Evolutionary conservation across 2,329 filamentous ascomycete genomes (phyloP), one percentile per base, ranked within the genome.

Genomic region (Cladophialophora bantiana): DNA sequence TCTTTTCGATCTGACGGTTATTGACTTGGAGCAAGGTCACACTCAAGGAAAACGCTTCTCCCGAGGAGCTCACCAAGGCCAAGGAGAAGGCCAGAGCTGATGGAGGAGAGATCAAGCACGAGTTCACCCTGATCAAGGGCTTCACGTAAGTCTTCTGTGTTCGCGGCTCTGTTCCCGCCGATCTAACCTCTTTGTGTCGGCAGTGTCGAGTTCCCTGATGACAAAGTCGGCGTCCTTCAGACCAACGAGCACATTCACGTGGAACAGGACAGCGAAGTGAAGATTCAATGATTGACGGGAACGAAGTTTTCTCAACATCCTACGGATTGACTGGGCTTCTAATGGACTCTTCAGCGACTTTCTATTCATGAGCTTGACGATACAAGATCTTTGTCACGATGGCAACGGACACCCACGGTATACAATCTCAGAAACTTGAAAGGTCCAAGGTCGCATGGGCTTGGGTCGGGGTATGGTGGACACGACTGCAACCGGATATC

Each of bases 111-210:
- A 95, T 98, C 81, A 87, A 82, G 63, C 89, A 95, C 74, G 91
- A 95, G 78, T 97, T 92, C 84, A 89, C 82, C 68, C 81, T 97
- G 74, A 93, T 97, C 85, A 96, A 94, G 83, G 94, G 90, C 66
- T 97, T 97, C 83, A 89, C 91, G 94, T 97, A 88, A 73, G 91
- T 84, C 31, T 26, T 40, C 42, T 60, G 26, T 35, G 56, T 48
- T 7, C 58, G 34, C 50, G 34, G 26, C 36, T 50, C 18, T 5
- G 59, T 42, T 36, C 50, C 35, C n/a, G 35, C 34, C 7, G 20
- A 45, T 42, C 64, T 58, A 34, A 62, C 48, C 2, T 38, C 38
- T 59, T 3, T 20, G 58, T 26, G 34, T 42, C 10, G 15, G 4
- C 60, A 97, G 94, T 59, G 93, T 93, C 74, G 83, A 86, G 65